Base-by-base conservation (phyloP, 2,329 filamentous ascomycete species). In the Neofusicoccum ribis region DNA sequence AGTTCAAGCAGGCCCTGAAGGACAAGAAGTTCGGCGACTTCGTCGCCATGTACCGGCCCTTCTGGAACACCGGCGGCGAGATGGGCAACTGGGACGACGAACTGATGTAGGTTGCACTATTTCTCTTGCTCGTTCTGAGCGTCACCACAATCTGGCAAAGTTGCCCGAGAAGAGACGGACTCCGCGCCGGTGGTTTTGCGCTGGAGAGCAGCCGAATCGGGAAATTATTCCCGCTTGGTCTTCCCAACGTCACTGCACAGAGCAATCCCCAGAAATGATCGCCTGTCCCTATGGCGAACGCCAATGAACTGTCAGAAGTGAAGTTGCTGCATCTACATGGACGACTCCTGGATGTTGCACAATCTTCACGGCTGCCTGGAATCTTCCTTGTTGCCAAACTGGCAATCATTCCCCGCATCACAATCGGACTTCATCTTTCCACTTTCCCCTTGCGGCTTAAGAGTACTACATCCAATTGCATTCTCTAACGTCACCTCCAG, bases 11-110 rank as follows among this genome's bases (percentile, higher is more conserved):
- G 7, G 78, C 78, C 2, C 62, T 82, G 39, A 70, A 73, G 65
- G 72, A 74, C 44, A 75, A 72, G 63, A 72, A 67, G 63, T 82
- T 79, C 71, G 80, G 80, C 2, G 73, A 81, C 63, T 82, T 82
- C 51, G 75, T 77, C 12, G 80, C 73, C 54, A 83, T 80, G 52
- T 86, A 86, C 68, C 79, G 86, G 2, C 86, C 86, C 0, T 88
- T 87, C 72, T 89, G 86, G 85, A 69, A 65, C 63, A 65, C 86
- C 0, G 87, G 87, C 1, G 85, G 85, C 3, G 87, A 89, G 69
- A 89, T 89, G 86, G 86, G 85, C 0, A 82, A 83, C 23, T 89
- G 86, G 86, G 84, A 89, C 69, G 70, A 74, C 11, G 86, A 89
- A 67, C 70, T 89, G 20, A 84, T 89, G 63, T 65, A 39, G 23